These are phyloP conservation scores for Nematocida parisii DNA, from an alignment of 371 early-diverging fungal genomes.

Conservation along the genomic window DNA sequence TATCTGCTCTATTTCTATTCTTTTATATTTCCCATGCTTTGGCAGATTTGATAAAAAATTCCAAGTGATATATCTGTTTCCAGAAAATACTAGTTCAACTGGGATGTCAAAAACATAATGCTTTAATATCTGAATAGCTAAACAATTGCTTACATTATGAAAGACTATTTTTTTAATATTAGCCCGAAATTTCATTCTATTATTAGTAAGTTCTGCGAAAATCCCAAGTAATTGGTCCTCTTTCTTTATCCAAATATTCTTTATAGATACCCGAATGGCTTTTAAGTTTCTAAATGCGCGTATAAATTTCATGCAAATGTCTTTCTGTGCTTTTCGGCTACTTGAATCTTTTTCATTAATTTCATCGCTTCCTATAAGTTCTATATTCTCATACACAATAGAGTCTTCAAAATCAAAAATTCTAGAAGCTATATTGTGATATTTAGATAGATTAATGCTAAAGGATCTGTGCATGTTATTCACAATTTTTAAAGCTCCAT, in stretches of 20 bases:
- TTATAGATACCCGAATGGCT: background rate
- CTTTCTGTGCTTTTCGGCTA: background rate
- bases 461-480: background rate
- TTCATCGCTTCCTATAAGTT: background rate
- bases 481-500: background rate
- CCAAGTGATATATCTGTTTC: background rate
- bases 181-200: too few relatives aligned
- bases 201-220: too few relatives aligned
- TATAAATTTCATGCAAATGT: background rate
- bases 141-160: background rate
- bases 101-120: background rate
- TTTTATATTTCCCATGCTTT: background rate
- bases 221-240: background rate
- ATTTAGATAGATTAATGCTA: background rate
- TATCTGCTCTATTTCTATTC: conserved; percentile 3
- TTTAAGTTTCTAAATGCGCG: background rate
- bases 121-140: background rate
- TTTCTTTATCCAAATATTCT: background rate
- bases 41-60: background rate
- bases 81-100: background rate
- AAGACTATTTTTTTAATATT: conserved; percentile 8
- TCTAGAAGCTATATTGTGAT: background rate
- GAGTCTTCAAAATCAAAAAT: background rate
- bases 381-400: background rate
- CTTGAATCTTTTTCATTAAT: background rate